Percentiles rank a stretch among this genome's conserved stretches.
phyloP scores from a whole-genome alignment of 345 rosid genomes.

The Alliaria petiolata region DNA sequence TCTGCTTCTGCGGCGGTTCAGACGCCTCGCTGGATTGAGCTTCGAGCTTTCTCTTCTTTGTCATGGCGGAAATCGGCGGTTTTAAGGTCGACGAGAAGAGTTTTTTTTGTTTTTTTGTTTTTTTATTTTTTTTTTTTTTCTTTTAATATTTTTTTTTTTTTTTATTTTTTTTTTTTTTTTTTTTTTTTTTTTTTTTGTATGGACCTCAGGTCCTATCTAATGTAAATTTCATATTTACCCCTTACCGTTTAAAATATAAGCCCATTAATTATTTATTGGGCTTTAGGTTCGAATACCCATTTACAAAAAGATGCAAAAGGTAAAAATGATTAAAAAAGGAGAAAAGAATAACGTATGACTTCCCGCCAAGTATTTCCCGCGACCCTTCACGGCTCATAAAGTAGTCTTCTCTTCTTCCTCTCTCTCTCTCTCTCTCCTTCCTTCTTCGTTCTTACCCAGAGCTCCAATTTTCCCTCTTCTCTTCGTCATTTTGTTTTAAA shows the following conservation, averaged over 20 bases:
- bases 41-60: slow-evolving; percentile 65
- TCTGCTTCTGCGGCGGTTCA: slow-evolving; percentile 19
- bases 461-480: neutral
- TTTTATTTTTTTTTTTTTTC: too few relatives aligned
- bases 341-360: neutral
- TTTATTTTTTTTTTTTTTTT: too few relatives aligned
- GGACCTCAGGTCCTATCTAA: slow-evolving; percentile 3
- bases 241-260: neutral
- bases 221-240: neutral
- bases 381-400: neutral
- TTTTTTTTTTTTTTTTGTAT: too few relatives aligned
- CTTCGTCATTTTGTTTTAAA: neutral
- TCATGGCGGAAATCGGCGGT: slow-evolving; percentile 35
- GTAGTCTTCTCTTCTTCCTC: neutral
- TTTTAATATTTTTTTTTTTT: too few relatives aligned
- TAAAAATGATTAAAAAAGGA: neutral
- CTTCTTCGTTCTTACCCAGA: too few relatives aligned
- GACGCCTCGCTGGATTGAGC: slow-evolving; percentile 24
- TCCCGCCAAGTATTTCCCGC: slow-evolving; percentile 31
- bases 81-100: too few relatives aligned
- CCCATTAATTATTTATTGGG: slow-evolving; percentile 8
- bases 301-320: neutral
- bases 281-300: neutral
- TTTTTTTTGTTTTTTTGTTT: too few relatives aligned
- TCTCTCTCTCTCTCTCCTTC: neutral